Conservation (phyloP, 2,329 filamentous ascomycete species). For the Verticillium nubilum region DNA sequence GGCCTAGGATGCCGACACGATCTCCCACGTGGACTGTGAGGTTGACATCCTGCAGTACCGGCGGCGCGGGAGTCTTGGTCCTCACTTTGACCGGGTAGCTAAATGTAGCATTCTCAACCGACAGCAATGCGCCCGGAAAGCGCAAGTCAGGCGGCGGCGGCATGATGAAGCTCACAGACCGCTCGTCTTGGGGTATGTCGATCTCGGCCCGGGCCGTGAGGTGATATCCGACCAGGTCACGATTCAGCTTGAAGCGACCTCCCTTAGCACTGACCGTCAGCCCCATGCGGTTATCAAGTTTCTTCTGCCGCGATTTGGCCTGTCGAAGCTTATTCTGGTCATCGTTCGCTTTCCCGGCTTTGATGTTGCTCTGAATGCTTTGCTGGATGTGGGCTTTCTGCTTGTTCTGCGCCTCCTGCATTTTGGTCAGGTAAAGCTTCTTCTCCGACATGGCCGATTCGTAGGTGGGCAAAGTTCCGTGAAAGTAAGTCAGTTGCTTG, state of each 20-base stretch:
- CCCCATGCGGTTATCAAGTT: slow-evolving; percentile 76
- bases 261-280: slow-evolving; percentile 68
- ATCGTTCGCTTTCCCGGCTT: slow-evolving; percentile 68
- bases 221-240: slow-evolving; percentile 63
- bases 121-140: slow-evolving; percentile 70
- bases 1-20: slow-evolving; percentile 67
- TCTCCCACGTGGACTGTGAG: slow-evolving; percentile 69
- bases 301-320: slow-evolving; percentile 79
- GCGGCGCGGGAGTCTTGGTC: slow-evolving; percentile 26
- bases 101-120: slow-evolving; percentile 64
- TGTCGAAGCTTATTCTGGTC: slow-evolving; percentile 85
- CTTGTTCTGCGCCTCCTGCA: slow-evolving; percentile 78
- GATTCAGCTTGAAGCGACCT: slow-evolving; percentile 73
- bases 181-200: slow-evolving; percentile 61
- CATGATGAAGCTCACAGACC: slow-evolving; percentile 50
- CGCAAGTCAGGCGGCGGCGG: slow-evolving; percentile 64
- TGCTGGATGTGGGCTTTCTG: slow-evolving; percentile 78
- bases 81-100: slow-evolving; percentile 41
- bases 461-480: slow-evolving; percentile 68
- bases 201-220: slow-evolving; percentile 58
- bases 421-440: slow-evolving; percentile 61
- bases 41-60: slow-evolving; percentile 56
- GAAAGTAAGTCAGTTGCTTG: slow-evolving; percentile 66
- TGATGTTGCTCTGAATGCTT: slow-evolving; percentile 69
- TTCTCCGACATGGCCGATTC: slow-evolving; percentile 64